Percentiles rank a stretch among this genome's conserved stretches.
Evolutionary conservation across 1,284 basidiomycete species (phyloP).

Genomic region (Trametes versicolor): DNA sequence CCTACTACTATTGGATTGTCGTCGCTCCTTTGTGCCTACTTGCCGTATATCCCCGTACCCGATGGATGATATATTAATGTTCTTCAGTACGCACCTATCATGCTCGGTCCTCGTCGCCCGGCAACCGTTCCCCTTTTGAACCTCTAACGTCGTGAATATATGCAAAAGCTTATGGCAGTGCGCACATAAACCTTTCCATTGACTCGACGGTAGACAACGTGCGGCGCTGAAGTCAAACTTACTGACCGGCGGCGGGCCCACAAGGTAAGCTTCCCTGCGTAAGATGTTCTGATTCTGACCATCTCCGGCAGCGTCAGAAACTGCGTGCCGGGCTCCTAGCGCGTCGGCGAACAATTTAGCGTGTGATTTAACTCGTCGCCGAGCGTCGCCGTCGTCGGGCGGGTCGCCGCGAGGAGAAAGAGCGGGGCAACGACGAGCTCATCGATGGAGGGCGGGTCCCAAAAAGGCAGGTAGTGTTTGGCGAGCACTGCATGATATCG

Average conservation of each 20-base stretch:
- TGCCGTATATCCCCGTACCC: conserved; percentile 19
- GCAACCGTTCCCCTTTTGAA: too few relatives aligned
- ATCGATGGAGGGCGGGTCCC: conserved; percentile 17
- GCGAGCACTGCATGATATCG: conserved; percentile 21
- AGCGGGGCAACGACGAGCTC: background rate
- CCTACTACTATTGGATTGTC: conserved; percentile 20
- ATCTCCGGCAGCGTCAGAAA: background rate
- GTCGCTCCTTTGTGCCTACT: conserved; percentile 22
- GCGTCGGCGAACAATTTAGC: conserved; percentile 1
- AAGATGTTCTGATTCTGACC: background rate
- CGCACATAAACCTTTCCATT: too few relatives aligned
- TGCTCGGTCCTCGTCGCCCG: background rate
- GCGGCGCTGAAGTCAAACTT: too few relatives aligned
- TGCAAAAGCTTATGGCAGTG: too few relatives aligned
- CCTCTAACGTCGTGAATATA: too few relatives aligned
- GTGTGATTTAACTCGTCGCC: conserved; percentile 2
- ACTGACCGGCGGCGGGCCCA: too few relatives aligned
- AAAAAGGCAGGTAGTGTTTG: conserved; percentile 1
- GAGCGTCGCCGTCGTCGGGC: background rate
- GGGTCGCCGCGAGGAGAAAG: conserved; percentile 1
- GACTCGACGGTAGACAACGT: too few relatives aligned
- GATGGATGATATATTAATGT: conserved; percentile 27
- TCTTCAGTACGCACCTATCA: background rate
- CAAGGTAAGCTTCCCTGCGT: too few relatives aligned
- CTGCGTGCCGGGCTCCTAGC: background rate